Base-by-base conservation (phyloP, 1,284 basidiomycete species). In the Leccinum griseonigrum region DNA sequence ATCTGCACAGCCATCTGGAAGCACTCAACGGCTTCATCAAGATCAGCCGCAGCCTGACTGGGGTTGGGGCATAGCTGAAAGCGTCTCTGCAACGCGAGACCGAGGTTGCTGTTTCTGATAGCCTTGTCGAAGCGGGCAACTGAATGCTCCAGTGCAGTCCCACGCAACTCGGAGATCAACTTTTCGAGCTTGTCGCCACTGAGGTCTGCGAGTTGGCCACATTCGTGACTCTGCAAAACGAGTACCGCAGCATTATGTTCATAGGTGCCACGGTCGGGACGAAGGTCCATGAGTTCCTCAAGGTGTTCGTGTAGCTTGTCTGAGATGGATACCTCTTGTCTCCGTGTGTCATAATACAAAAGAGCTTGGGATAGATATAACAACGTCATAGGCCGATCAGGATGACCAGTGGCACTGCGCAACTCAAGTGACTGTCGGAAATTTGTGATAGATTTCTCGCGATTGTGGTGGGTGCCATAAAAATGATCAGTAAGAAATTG, bases 291-390 rank as follows among this genome's bases (percentile, higher is more conserved):
- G 16, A 61, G 18, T 32, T 52, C 56, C 6, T 46, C n/a, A 1
- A 60, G 43, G 11, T 46, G 43, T n/a, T 60, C 34, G 4, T 16
- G 4, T 3, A 40, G 11, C 14, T 61, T n/a, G 8, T n/a, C 38
- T n/a, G 38, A 40, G 38, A n/a, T 40, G 38, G 31, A 34, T 13
- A 28, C 31, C 13, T 4, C 2, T 3, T 46, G 53, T 10, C 1
- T 1, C 1, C 3, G 1, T 22, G 18, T 40, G 1, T 26, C 57
- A 22, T 14, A 57, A 32, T 54, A 56, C 22, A 68, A 54, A 4
- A 64, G 36, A 7, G 51, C 61, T 36, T 67, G 62, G 9, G 61
- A 54, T 2, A 67, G 58, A 6, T 57, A 18, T 13, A 66, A 31
- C 31, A 67, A 34, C 28, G 63, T 68, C 29, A 43, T 5, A 3